Base-by-base conservation (phyloP, 805 yeast genomes). In the Zygoascus flipseniorum region DNA sequence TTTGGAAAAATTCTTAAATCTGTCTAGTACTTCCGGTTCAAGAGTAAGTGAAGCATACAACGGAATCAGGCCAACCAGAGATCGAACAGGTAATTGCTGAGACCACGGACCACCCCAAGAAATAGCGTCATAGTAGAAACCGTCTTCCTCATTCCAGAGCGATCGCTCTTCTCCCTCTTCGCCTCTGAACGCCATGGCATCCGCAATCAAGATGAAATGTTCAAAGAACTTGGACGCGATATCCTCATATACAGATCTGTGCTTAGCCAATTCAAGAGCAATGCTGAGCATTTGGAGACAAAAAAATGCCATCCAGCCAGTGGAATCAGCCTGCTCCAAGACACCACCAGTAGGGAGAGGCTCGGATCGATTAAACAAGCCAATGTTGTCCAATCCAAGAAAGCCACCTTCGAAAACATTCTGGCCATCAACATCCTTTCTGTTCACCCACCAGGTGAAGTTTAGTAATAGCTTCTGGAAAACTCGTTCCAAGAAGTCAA, bases 301-400 rank as follows among this genome's bases (percentile, higher is more conserved):
- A 72, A 85, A 89, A 72, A 92, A 89, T 0, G 96, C 97, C 93
- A 89, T 87, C 97, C 97, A 89, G 31, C 97, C 97, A 10, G 97
- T 90, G 14, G 95, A 86, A 70, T 89, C 97, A 0, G 97, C 96
- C 69, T 89, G 97, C 65, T 88, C 95, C 58, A 89, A 76, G 39
- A 77, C 79, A 48, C 96, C 96, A 42, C 96, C 96, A 1, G 95
- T 87, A 42, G 97, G 97, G 62, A 87, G 74, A 1, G 95, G 93
- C 72, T 89, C 97, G 5, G 95, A 86, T 67, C 97, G 78, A 69
- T 89, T 89, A 73, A 89, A 89, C 56, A 89, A 77, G 60, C 97
- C 96, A 69, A 89, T 89, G 69, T 89, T 89, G 71, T 89, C 97
- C 54, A 89, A 74, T 8, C 97, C 97, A 55, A 89, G 75, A 69